Base-by-base conservation (phyloP, 2,329 filamentous ascomycete species). In the Didymella pinodella region DNA sequence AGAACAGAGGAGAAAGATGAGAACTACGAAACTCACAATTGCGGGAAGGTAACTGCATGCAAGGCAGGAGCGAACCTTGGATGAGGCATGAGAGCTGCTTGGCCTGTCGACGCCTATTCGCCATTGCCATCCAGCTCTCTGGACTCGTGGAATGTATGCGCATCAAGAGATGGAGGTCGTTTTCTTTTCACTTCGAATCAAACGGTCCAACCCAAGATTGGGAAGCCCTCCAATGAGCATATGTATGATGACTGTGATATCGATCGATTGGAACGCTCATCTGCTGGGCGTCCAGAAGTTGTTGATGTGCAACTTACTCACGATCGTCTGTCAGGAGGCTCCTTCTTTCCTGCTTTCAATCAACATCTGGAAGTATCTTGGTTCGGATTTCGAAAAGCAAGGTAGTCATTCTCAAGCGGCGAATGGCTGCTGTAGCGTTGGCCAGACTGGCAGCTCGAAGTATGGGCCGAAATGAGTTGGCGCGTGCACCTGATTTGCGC, bases 391-490 rank as follows among this genome's bases (percentile, higher is more conserved):
- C 7, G 14, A 34, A 16, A 4, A 34, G 14, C 4, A 16, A 34
- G 14, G 4, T 16, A 4, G 36, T 40, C 36, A 40, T 10, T 40
- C 7, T 40, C 8, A 12, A 40, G 36, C 18, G 36, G n/a, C 11
- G 36, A 11, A 22, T 43, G 40, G 40, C 7, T 16, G 40, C 40
- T 43, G 22, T 22, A 22, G 22, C 22, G 22, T 22, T 22, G 40
- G 10, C 40, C 22, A 22, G 40, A 43, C 22, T 43, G 10, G 12
- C 40, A 43, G 25, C 25, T 41, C 38, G 20, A 41, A 11, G 20
- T 4, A 14, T 26, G 11, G 22, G 16, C 18, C 11, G 49, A 52
- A 22, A 50, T 52, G 49, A 45, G 40, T 4, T 52, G 49, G 49
- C 29, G 12, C 49, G 49, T 57, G 48, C 54, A 34, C 26, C 25